phyloP scores from a whole-genome alignment of 2,329 filamentous ascomycete genomes.

The Phymatotrichopsis omnivora region DNA sequence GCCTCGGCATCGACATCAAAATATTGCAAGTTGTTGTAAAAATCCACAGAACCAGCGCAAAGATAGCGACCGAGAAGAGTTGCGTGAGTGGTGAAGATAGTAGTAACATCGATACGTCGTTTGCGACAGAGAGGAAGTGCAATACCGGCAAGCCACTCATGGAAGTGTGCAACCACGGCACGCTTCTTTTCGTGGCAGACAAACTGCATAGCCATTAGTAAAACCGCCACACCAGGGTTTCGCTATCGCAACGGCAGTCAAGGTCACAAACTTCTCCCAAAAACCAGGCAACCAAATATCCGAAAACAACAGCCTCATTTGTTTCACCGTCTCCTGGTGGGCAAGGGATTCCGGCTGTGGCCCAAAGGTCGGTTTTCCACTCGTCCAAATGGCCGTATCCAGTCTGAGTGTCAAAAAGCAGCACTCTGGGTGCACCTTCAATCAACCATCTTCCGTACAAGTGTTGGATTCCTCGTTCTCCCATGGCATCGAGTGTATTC shows the following conservation, averaged over 20 bases:
- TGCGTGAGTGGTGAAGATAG: slow-evolving; percentile 97
- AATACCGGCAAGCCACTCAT: slow-evolving; percentile 96
- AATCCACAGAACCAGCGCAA: slow-evolving; percentile 93
- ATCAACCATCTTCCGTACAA: slow-evolving; percentile 96
- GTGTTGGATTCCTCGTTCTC: slow-evolving; percentile 76
- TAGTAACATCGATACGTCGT: slow-evolving; percentile 89
- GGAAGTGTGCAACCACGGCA: slow-evolving; percentile 95
- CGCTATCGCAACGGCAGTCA: background rate
- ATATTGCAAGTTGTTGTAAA: slow-evolving; percentile 96
- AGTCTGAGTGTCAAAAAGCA: slow-evolving; percentile 90
- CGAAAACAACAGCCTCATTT: slow-evolving; percentile 95
- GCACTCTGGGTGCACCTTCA: slow-evolving; percentile 83
- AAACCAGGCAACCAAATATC: slow-evolving; percentile 96
- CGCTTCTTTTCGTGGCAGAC: slow-evolving; percentile 84
- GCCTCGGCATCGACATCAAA: slow-evolving; percentile 96
- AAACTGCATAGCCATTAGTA: slow-evolving; percentile 48
- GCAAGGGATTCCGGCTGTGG: slow-evolving; percentile 82
- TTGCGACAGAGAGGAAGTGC: slow-evolving; percentile 85
- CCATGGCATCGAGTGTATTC: slow-evolving; percentile 83
- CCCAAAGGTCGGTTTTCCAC: slow-evolving; percentile 96
- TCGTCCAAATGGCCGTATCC: slow-evolving; percentile 86
- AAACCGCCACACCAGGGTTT: background rate
- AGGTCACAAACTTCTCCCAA: slow-evolving; percentile 70
- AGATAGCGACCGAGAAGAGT: slow-evolving; percentile 92
- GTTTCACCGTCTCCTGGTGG: slow-evolving; percentile 87